Evolutionary conservation across 305 asterid species (phyloP).

Genomic region (Fraxinus baroniana): DNA sequence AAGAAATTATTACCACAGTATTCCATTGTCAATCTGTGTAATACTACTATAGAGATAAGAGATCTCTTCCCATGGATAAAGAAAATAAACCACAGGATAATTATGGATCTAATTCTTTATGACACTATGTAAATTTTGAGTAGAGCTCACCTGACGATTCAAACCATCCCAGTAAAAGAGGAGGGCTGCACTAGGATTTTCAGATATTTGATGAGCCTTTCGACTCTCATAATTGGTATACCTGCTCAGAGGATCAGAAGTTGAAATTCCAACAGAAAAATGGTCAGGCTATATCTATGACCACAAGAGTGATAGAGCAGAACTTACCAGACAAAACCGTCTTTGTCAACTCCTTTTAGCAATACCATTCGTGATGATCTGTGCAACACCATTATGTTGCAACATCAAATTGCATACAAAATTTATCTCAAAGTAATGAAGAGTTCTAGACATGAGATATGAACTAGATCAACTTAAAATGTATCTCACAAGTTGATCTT

Average conservation of each 20-base stretch:
- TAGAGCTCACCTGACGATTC: constrained; percentile 57
- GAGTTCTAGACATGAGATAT: constrained; percentile 10
- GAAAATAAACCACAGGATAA: constrained; percentile 19
- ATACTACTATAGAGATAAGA: constrained; percentile 10
- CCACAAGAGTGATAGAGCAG: constrained; percentile 23
- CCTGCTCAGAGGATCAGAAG: constrained; percentile 46
- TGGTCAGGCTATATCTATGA: constrained; percentile 15
- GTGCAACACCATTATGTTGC: constrained; percentile 19
- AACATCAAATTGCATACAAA: background rate
- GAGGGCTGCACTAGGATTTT: constrained; percentile 64
- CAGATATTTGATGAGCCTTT: constrained; percentile 60
- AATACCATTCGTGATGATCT: constrained; percentile 91
- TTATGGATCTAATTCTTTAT: constrained; percentile 10
- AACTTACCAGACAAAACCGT: constrained; percentile 85
- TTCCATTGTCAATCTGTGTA: constrained; percentile 12
- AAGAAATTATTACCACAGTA: constrained; percentile 6
- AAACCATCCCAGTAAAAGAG: constrained; percentile 58
- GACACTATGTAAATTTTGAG: constrained; percentile 3
- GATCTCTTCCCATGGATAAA: background rate
- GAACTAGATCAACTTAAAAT: constrained; percentile 2
- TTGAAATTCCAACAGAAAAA: constrained; percentile 20
- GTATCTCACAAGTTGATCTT: background rate
- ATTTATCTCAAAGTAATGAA: constrained; percentile 1
- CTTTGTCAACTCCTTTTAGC: constrained; percentile 75
- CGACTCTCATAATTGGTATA: constrained; percentile 76